Evolutionary conservation across 176 grass and related monocot genomes (phyloP), one percentile per base, ranked within the genome.

Genomic region (Areca catechu): DNA sequence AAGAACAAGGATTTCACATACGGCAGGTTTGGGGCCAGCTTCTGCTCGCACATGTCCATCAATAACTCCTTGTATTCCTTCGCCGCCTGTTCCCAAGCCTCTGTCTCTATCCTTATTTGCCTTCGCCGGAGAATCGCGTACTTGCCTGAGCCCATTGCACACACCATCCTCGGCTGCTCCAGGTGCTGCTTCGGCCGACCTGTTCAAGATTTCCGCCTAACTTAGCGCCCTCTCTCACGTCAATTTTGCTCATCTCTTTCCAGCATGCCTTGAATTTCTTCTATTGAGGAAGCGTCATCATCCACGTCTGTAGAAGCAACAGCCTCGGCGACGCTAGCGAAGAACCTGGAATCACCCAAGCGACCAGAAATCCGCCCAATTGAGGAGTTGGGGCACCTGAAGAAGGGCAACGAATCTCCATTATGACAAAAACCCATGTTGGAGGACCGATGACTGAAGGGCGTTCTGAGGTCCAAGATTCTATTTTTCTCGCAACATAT

Each of bases 1-100:
- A 97, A 84, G 28, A 97, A 91, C 54, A 97, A 78, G 4, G 93
- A 97, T 57, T 97, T 97, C 57, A 97, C 65, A 18, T 91, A 97
- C 10, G 86, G 92, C 58, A 97, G 67, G 61, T 97, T 91, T 3
- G 83, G 92, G 16, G 92, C 86, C 0, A 97, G 75, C 62, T 85
- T 85, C 22, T 85, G 86, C 75, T 91, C 67, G 29, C 83, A 97
- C 92, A 97, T 97, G 70, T 91, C 83, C 7, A 71, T 53, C 16
- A 91, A 81, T 34, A 97, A 48, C 54, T 97, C 86, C 54, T 56
- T 80, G 73, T 91, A 97, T 72, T 97, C 86, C 66, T 71, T 82
- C 3, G 80, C 92, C 3, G 86, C 86, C 64, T 91, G 92, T 20
- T 97, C 83, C 92, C 92, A 97, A 3, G 86, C 92, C 71, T 97